Conservation (phyloP, 2,329 filamentous ascomycete genomes). For the Gnomoniopsis smithogilvyi region DNA sequence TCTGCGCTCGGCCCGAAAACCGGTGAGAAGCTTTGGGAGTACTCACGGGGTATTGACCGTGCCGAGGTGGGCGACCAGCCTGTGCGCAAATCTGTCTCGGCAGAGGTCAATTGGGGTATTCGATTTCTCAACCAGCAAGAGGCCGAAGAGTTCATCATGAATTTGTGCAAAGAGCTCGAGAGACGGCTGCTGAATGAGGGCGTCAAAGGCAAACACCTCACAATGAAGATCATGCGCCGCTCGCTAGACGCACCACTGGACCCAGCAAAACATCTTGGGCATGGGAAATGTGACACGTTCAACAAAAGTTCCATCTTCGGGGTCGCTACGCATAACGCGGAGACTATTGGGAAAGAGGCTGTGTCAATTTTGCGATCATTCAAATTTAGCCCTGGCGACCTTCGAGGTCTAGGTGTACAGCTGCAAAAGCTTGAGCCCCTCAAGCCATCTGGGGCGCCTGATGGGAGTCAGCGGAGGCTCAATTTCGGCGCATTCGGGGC, state of each 20-base stretch:
- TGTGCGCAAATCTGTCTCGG: constrained; percentile 89
- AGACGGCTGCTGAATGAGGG: constrained; percentile 76
- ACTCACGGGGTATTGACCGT: constrained; percentile 81
- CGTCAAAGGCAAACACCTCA: constrained; percentile 84
- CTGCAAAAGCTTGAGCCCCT: constrained; percentile 88
- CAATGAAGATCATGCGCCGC: constrained; percentile 91
- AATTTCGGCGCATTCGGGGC: constrained; percentile 59
- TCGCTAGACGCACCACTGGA: constrained; percentile 84
- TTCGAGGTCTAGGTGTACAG: constrained; percentile 89
- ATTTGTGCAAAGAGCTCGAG: constrained; percentile 80
- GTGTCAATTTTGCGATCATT: constrained; percentile 80
- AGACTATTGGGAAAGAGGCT: constrained; percentile 74
- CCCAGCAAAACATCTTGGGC: constrained; percentile 87
- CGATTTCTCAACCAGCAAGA: constrained; percentile 90
- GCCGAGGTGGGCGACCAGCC: constrained; percentile 83
- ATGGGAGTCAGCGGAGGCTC: constrained; percentile 77
- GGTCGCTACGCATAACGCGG: constrained; percentile 74
- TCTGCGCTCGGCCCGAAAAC: constrained; percentile 84
- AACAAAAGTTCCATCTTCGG: constrained; percentile 85
- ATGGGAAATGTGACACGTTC: constrained; percentile 91
- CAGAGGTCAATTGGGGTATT: constrained; percentile 98
- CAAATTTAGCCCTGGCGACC: constrained; percentile 82
- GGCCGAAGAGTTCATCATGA: constrained; percentile 86
- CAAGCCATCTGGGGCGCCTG: constrained; percentile 54
- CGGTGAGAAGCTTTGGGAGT: constrained; percentile 86